Percentiles rank a stretch among this genome's conserved stretches.
phyloP scores from a whole-genome alignment of 495 filamentous ascomycete genomes.

The Talaromyces ruber region DNA sequence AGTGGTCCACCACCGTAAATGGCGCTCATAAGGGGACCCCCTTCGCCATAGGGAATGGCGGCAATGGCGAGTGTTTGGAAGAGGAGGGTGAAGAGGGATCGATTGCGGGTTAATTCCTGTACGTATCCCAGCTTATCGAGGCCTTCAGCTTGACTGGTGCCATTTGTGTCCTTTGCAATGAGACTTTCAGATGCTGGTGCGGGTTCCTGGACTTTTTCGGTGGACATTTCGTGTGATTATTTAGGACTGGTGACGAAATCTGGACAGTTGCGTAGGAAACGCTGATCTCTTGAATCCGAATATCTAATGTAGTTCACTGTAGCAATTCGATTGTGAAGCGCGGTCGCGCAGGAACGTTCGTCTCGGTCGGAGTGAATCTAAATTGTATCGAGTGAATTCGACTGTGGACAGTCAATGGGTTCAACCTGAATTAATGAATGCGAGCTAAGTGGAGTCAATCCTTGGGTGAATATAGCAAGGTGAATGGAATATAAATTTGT shows the following conservation, averaged over 20 bases:
- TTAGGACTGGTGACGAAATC: not conserved
- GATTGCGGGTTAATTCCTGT: slow-evolving; percentile 29
- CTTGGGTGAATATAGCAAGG: not conserved
- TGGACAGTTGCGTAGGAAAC: not conserved
- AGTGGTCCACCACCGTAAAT: slow-evolving; percentile 35
- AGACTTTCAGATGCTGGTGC: not conserved
- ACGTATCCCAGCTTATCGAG: slow-evolving; percentile 30
- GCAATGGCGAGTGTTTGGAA: slow-evolving; percentile 31
- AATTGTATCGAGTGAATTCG: too few relatives aligned
- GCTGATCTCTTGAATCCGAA: not conserved
- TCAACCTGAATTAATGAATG: too few relatives aligned
- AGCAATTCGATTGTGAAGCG: not conserved
- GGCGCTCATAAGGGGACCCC: slow-evolving; percentile 31
- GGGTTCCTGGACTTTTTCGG: not conserved
- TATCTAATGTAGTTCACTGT: not conserved
- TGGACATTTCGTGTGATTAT: not conserved
- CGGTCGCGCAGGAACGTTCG: not conserved
- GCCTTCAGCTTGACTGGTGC: slow-evolving; percentile 9
- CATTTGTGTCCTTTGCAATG: not conserved
- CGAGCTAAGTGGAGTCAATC: too few relatives aligned
- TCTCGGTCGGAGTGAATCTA: too few relatives aligned
- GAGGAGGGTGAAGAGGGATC: slow-evolving; percentile 26
- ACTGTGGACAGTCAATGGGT: too few relatives aligned
- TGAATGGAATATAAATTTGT: not conserved
- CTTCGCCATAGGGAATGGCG: slow-evolving; percentile 40